Percentiles rank a stretch among this genome's conserved stretches.
These are phyloP conservation scores for Sextonia rubra DNA, from an alignment of 164 flowering plant genomes.

Conservation along the genomic window DNA sequence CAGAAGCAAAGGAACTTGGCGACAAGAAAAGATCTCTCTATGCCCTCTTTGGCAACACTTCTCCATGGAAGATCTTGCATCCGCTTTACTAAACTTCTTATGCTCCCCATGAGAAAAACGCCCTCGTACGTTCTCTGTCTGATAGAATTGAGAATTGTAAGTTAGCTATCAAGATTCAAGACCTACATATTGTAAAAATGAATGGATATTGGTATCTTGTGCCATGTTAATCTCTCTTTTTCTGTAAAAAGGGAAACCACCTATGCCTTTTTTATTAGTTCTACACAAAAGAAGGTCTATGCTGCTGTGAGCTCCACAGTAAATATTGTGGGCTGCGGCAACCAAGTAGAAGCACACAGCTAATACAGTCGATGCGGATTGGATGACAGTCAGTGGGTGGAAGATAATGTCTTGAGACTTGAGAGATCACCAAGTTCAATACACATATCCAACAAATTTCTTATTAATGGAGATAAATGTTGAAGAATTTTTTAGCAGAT, in stretches of 20 bases:
- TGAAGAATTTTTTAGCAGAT: too few relatives aligned
- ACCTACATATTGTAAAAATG: background rate
- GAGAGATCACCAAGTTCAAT: background rate
- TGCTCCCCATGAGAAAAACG: background rate
- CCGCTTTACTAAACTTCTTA: background rate
- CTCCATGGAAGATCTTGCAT: slow-evolving; percentile 12
- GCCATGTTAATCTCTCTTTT: background rate
- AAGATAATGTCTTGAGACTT: background rate
- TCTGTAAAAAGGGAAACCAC: background rate
- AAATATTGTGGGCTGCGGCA: background rate
- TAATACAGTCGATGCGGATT: background rate
- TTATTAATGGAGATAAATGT: too few relatives aligned
- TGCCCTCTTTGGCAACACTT: slow-evolving; percentile 40
- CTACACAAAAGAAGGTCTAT: background rate
- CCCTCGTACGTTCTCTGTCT: background rate
- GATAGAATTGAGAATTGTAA: background rate
- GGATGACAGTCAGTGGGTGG: background rate
- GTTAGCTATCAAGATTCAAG: background rate
- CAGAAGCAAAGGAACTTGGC: slow-evolving; percentile 45
- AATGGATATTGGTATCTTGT: background rate
- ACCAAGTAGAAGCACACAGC: background rate
- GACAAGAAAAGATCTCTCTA: slow-evolving; percentile 14
- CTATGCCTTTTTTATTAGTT: background rate
- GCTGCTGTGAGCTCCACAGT: background rate
- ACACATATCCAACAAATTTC: background rate